Percentiles rank a stretch among this genome's conserved stretches.
Evolutionary conservation across 1,139 yeast species (phyloP).

Genomic region (Pichia inconspicua): DNA sequence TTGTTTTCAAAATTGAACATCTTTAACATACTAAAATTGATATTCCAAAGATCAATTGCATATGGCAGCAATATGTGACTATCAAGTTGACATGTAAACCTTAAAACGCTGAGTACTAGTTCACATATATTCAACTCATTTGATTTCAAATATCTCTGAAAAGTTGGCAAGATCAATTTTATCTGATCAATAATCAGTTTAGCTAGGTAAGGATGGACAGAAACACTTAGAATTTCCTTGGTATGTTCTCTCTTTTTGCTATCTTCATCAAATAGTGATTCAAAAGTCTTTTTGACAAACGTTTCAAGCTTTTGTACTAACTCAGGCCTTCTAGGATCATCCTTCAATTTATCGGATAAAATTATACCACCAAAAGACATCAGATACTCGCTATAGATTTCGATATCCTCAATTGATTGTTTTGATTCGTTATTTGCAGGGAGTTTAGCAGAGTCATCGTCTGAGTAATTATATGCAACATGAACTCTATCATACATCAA

Average conservation of each 20-base stretch:
- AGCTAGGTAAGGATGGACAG: constrained; percentile 28
- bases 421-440: constrained; percentile 22
- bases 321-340: constrained; percentile 21
- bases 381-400: constrained; percentile 26
- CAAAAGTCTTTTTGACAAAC: constrained; percentile 21
- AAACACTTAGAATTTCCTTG: constrained; percentile 28
- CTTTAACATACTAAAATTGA: constrained; percentile 19
- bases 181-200: constrained; percentile 18
- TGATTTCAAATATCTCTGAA: constrained; percentile 18
- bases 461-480: constrained; percentile 12
- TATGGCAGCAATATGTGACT: constrained; percentile 19
- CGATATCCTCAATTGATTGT: constrained; percentile 11
- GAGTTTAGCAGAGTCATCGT: constrained; percentile 10
- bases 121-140: constrained; percentile 25
- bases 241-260: constrained; percentile 23
- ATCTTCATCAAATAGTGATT: constrained; percentile 20
- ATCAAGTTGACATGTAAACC: constrained; percentile 22
- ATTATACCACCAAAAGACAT: constrained; percentile 29
- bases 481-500: constrained; percentile 38
- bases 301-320: constrained; percentile 18
- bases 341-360: constrained; percentile 19
- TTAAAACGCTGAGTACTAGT: constrained; percentile 21
- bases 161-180: constrained; percentile 17
- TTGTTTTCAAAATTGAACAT: constrained; percentile 26
- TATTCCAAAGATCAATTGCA: constrained; percentile 21